Evolutionary conservation across 441 rosid genomes (phyloP), one percentile per base, ranked within the genome.

Genomic region (Aquilaria agallochum): DNA sequence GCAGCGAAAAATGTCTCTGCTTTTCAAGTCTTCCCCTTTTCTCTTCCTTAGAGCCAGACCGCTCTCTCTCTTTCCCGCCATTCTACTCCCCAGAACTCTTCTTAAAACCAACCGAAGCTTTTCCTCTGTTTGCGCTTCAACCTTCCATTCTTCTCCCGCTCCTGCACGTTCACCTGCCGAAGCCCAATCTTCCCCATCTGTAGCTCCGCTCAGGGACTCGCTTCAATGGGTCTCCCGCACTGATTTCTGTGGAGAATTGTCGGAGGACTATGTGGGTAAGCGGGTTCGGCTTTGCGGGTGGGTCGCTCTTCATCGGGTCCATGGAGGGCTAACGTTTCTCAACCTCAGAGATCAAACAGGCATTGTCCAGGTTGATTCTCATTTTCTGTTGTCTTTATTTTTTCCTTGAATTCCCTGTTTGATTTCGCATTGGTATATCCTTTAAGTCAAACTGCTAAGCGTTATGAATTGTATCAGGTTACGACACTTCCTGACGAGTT

Each of bases 341-440:
- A 95, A 87, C 65, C 94, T 95, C 60, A 82, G 99, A 80, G 99
- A 94, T 82, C 96, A 91, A 72, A 80, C 96, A 48, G 97, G 99
- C 68, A 82, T 86, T 68, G 85, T 94, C 34, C 97, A 94, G 96
- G 99, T 89, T 50, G 59, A 4, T 13, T 0, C 33, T 14, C 10
- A 11, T 15, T 12, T 1, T 34, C 36, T 50, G 34, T 48, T 12
- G 15, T 10, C 15, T 48, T 59, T 31, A 0, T 14, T 8, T n/a
- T 11, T 10, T 20, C 20, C 20, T 20, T 20, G 20, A 20, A 20
- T 34, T 34, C 40, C 6, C 6, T 3, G 40, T 34, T 34, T 34
- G 40, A 5, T 34, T 3, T 0, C 6, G 40, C 40, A 34, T 34
- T 34, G 40, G 6, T 34, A 34, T 34, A 34, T 34, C 40, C 40